Base-by-base conservation (phyloP, 1,284 basidiomycete species). In the Ustanciosporium gigantosporum region DNA sequence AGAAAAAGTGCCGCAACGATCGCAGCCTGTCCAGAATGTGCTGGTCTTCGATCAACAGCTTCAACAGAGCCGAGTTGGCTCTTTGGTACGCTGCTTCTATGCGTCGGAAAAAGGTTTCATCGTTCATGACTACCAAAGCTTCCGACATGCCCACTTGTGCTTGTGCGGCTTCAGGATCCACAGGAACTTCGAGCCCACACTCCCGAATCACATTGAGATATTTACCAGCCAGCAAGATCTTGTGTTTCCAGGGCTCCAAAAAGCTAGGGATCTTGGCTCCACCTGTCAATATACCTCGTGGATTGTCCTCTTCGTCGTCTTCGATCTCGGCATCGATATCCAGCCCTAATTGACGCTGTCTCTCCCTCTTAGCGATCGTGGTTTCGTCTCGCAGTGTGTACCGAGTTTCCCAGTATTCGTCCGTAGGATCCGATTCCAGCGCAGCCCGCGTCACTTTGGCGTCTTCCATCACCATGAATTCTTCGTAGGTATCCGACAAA, bases 261-360 rank as follows among this genome's bases (percentile, higher is more conserved):
- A 76, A 77, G 5, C 50, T 52, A 4, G 75, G 75, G n/a, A 77
- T 68, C 53, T 69, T 73, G 20, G 75, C 74, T 5, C 75, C 75
- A 19, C 74, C 75, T 0, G 75, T 77, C n/a, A 77, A 44, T 20
- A 72, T 85, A 2, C 84, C 69, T 81, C 87, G 46, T 80, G 84
- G 78, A 84, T 56, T 61, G 11, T 58, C 65, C 17, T 59, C 46
- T 22, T 67, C 59, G 17, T 52, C 58, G 19, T 52, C 58, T 19
- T 66, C 68, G n/a, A 57, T 37, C 23, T 64, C 55, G 9, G 37
- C 48, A 9, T 67, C 70, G 14, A 69, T 27, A 20, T 68, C 67
- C 13, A 72, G 36, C 9, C 66, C 72, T 13, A 61, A 57, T 48
- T 68, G 70, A 25, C 50, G 51, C 44, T 59, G 65, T 29, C 58